These are phyloP conservation scores for Candida ascalaphidarum DNA, from an alignment of 805 yeast genomes.

Conservation along the genomic window DNA sequence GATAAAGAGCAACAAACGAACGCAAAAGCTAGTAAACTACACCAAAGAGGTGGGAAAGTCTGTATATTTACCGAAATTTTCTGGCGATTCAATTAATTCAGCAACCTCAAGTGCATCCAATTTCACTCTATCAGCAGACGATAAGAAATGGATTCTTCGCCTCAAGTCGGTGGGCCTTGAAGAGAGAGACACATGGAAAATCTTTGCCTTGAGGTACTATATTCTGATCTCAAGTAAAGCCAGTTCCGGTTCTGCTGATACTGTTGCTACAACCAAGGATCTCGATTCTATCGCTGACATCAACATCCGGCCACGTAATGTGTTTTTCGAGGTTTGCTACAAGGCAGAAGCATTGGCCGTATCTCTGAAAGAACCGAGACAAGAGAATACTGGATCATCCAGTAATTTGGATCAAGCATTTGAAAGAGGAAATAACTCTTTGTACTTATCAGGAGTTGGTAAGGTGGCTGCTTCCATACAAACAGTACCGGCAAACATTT, in stretches of 20 bases:
- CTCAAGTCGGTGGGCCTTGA: conserved; percentile 65
- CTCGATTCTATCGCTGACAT: conserved; percentile 9
- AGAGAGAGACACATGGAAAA: conserved; percentile 75
- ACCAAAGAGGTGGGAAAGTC: conserved; percentile 29
- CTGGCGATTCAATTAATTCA: neutral
- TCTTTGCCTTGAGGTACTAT: conserved; percentile 62
- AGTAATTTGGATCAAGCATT: conserved; percentile 5
- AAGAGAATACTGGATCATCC: conserved; percentile 7
- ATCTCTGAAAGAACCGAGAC: conserved; percentile 12
- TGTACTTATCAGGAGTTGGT: conserved; percentile 20
- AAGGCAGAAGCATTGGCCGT: conserved; percentile 25
- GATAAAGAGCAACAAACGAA: conserved; percentile 6
- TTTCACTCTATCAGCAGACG: conserved; percentile 48
- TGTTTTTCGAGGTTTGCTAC: conserved; percentile 29
- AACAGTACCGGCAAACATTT: conserved; percentile 32
- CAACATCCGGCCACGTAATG: conserved; percentile 21
- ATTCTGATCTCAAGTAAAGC: conserved; percentile 32
- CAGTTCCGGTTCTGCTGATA: conserved; percentile 2
- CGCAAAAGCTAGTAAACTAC: conserved; percentile 14
- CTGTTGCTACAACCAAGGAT: conserved; percentile 5
- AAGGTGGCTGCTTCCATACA: conserved; percentile 28
- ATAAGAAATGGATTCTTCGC: conserved; percentile 64
- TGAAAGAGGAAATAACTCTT: conserved; percentile 12
- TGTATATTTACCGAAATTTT: conserved; percentile 18
- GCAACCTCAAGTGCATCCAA: conserved; percentile 1